A percentile compares a stretch with the other conserved stretches of the same genome.
Evolutionary conservation across 169 alveolate genomes (phyloP).

Genomic region (Plasmodium gallinaceum): DNA sequence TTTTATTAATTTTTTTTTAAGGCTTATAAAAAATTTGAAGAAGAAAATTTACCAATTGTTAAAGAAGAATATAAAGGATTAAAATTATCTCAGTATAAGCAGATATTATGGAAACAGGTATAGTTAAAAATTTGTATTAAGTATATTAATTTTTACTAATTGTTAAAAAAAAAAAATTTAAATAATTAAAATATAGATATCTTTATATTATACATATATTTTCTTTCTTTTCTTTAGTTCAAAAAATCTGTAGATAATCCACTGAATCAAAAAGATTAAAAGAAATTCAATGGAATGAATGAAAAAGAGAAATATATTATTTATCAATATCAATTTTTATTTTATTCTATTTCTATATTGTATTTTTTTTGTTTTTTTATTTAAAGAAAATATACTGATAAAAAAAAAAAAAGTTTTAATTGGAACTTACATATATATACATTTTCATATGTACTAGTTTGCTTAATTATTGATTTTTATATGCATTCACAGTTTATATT

Average conservation of each 20-base stretch:
- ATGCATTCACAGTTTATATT: no score
- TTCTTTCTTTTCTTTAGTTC: constrained; percentile 23
- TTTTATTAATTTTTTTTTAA: neutral
- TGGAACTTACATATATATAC: neutral
- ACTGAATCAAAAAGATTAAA: constrained; percentile 61
- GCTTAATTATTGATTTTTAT: no score
- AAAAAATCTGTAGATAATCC: constrained; percentile 73
- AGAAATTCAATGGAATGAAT: neutral
- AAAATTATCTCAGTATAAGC: constrained; percentile 85
- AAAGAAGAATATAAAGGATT: constrained; percentile 83
- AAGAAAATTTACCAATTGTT: constrained; percentile 82
- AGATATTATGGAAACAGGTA: constrained; percentile 85
- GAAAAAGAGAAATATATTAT: constrained; percentile 1
- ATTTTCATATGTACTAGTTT: no score
- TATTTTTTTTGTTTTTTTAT: neutral
- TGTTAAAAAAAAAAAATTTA: no score
- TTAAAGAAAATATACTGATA: no score
- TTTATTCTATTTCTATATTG: neutral
- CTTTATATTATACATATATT: neutral
- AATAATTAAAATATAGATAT: no score
- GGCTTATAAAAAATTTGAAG: constrained; percentile 85
- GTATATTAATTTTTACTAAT: no score
- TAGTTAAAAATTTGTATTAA: neutral
- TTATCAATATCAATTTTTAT: neutral
- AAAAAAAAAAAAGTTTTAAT: no score